Base-by-base conservation (phyloP, 2,329 filamentous ascomycete genomes). In the Colletotrichum chrysophilum region DNA sequence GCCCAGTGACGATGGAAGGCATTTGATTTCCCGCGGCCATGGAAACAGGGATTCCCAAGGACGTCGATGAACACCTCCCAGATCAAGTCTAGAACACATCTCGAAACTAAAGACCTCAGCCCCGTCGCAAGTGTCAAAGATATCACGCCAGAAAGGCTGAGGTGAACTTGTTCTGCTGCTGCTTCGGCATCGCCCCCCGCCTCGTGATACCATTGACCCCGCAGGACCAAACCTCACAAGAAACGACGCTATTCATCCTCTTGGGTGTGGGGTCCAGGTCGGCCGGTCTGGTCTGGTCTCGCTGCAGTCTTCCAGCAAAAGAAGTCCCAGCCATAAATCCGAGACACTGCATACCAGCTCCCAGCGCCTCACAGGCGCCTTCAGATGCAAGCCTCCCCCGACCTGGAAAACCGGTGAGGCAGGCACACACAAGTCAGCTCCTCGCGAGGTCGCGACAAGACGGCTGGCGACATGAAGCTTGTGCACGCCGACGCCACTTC, bases 261-360 rank as follows among this genome's bases (percentile, higher is more conserved):
- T 24, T 52, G 43, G n/a, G 12, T 52, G n/a, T 52, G 43, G 43
- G 43, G n/a, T 21, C 43, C 43, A 52, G n/a, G 43, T n/a, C n/a
- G 10, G 38, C 3, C 38, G 38, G 18, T 21, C 10, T 64, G 21
- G 61, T 34, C 34, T 34, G 10, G 21, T 12, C 65, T 43, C 30
- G 65, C 28, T 18, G 38, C 36, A 26, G 55, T 67, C 43, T 67
- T 60, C 52, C 66, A 56, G 30, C 21, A 36, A 13, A 13, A 52
- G n/a, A 52, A 24, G 43, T 52, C 21, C 30, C 21, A 18, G 32
- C 55, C 66, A 70, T 61, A 5, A 24, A 62, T 61, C 67, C 56
- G 55, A 70, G 67, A 70, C 67, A 52, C 55, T n/a, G 38, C 56
- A 70, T 70, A 16, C 67, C 56, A 70, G 26, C 67, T 62, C 56